Evolutionary conservation across 2,329 filamentous ascomycete species (phyloP).

Genomic region (Alternaria ethzedia): DNA sequence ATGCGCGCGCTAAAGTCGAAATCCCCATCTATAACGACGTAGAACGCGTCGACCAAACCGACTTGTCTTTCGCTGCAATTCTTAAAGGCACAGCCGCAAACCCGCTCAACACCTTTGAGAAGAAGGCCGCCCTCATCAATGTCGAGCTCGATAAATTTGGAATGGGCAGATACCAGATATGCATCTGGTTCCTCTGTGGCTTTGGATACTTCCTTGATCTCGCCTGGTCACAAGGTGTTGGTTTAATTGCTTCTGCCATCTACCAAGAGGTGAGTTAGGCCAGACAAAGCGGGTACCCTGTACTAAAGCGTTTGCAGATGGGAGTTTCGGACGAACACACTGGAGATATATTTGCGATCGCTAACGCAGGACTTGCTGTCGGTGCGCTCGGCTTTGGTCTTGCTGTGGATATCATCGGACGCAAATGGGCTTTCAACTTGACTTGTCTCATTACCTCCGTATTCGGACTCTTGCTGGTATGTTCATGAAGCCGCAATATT

Average conservation of each 20-base stretch:
- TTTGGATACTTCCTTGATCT: constrained; percentile 41
- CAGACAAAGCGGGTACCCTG: background rate
- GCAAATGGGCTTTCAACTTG: constrained; percentile 36
- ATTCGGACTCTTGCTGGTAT: constrained; percentile 32
- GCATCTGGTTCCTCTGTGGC: constrained; percentile 42
- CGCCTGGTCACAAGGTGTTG: constrained; percentile 41
- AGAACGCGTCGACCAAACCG: constrained; percentile 27
- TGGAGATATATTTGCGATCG: constrained; percentile 35
- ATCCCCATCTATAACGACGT: constrained; percentile 38
- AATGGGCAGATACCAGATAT: constrained; percentile 37
- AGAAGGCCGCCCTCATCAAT: constrained; percentile 41
- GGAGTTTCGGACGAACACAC: constrained; percentile 25
- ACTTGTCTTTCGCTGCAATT: constrained; percentile 34
- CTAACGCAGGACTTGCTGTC: constrained; percentile 37
- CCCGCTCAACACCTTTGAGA: constrained; percentile 36
- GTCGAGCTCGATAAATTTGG: constrained; percentile 40
- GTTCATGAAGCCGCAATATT: background rate
- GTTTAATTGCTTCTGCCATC: constrained; percentile 32
- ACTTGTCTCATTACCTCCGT: constrained; percentile 38
- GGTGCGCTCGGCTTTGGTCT: constrained; percentile 37
- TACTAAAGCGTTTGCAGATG: constrained; percentile 3
- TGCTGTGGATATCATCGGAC: constrained; percentile 36
- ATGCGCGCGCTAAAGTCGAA: constrained; percentile 19
- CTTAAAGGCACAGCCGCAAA: constrained; percentile 35
- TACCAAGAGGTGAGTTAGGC: constrained; percentile 34